Evolutionary conservation across 2,329 filamentous ascomycete species (phyloP).

Genomic region (Setomelanomma holmii): DNA sequence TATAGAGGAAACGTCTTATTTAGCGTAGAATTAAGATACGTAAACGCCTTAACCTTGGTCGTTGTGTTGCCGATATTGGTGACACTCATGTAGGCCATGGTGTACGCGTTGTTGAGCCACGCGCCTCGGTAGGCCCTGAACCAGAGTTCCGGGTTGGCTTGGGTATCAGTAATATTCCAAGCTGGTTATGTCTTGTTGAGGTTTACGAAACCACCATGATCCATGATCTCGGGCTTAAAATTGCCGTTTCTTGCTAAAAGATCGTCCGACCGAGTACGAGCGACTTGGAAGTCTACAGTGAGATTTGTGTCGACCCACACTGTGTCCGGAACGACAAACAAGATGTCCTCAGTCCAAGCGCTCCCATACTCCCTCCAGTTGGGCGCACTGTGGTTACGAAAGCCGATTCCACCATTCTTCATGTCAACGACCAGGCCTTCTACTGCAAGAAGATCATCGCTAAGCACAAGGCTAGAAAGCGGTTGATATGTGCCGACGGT

Average conservation of each 20-base stretch:
- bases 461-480: conserved; percentile 42
- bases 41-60: conserved; percentile 31
- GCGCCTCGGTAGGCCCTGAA: conserved; percentile 55
- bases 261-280: conserved; percentile 15
- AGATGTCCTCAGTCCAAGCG: conserved; percentile 57
- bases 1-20: conserved; percentile 44
- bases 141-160: conserved; percentile 47
- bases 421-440: conserved; percentile 57
- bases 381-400: conserved; percentile 56
- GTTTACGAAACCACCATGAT: conserved; percentile 55
- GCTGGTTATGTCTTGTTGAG: conserved; percentile 46
- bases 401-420: conserved; percentile 52
- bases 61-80: conserved; percentile 27
- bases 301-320: conserved; percentile 54
- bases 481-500: conserved; percentile 40
- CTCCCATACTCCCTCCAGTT: conserved; percentile 42
- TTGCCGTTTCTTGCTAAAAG: conserved; percentile 2
- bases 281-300: conserved; percentile 54
- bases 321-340: conserved; percentile 57
- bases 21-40: conserved; percentile 49
- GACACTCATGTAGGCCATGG: conserved; percentile 52
- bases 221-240: conserved; percentile 42
- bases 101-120: conserved; percentile 51
- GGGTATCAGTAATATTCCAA: conserved; percentile 38
- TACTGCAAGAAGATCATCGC: conserved; percentile 42